These are phyloP conservation scores for Rhazya stricta DNA, from an alignment of 257 asterid genomes.

Conservation along the genomic window DNA sequence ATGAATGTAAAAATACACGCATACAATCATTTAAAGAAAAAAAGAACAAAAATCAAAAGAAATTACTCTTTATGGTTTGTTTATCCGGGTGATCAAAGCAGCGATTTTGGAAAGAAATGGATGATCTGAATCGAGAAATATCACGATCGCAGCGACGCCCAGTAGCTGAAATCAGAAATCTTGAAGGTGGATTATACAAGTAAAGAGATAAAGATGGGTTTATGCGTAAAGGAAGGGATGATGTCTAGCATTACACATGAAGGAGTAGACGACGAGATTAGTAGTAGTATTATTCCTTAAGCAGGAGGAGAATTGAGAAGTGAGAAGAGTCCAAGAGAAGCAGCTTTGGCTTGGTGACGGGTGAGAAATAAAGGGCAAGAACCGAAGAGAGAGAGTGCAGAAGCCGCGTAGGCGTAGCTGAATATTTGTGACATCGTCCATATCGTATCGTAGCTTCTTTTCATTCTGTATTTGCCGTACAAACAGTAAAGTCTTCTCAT, in stretches of 20 bases:
- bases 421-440: background rate
- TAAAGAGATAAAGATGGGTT: background rate
- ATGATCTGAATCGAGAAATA: slow-evolving; percentile 7
- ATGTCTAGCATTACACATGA: background rate
- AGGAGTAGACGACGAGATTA: background rate
- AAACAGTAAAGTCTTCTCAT: background rate
- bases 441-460: background rate
- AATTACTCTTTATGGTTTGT: background rate
- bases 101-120: slow-evolving; percentile 11
- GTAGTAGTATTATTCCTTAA: background rate
- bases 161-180: background rate
- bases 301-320: background rate
- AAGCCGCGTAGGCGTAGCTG: background rate
- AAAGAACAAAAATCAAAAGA: background rate
- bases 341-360: background rate
- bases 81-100: background rate
- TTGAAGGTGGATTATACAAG: background rate
- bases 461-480: background rate
- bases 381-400: background rate
- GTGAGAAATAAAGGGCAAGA: too few species aligned
- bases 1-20: background rate
- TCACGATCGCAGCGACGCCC: background rate
- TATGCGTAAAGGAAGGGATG: background rate
- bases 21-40: background rate
- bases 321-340: slow-evolving; percentile 18